Evolutionary conservation across 2,329 filamentous ascomycete genomes (phyloP).

Genomic region (Aspergillus flavus): DNA sequence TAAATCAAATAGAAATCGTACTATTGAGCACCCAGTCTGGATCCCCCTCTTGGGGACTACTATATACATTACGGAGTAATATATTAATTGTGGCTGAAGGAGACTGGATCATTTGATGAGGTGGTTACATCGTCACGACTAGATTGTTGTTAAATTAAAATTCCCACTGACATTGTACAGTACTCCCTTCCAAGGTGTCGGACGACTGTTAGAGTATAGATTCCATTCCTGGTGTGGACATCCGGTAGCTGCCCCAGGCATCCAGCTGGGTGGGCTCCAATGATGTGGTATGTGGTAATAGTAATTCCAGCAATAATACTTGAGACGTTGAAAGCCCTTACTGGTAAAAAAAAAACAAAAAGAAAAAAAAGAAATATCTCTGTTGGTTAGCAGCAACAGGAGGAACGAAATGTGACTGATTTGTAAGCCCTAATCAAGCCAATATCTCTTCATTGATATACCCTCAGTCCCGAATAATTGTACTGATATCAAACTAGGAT

Average conservation of each 20-base stretch:
- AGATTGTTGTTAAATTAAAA: conserved; percentile 4
- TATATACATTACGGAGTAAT: background rate
- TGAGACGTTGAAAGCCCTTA: too few species aligned
- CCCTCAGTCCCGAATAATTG: background rate
- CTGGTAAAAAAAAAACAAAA: background rate
- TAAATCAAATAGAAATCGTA: background rate
- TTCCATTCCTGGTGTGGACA: background rate
- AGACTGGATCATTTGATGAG: background rate
- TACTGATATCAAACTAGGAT: background rate
- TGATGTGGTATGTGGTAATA: background rate
- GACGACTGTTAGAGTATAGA: background rate
- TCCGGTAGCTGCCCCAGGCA: background rate
- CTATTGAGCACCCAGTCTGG: conserved; percentile 1
- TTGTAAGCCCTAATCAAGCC: background rate
- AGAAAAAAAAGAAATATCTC: too few species aligned
- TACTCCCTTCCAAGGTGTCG: background rate
- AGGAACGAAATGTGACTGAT: background rate
- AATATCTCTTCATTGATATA: background rate
- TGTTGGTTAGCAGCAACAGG: background rate
- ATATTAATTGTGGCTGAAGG: background rate
- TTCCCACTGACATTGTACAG: background rate
- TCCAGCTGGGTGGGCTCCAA: background rate
- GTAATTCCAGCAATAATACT: conserved; percentile 1
- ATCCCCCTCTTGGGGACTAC: background rate
- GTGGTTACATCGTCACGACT: background rate